These are phyloP conservation scores for Solanum neorickii DNA, from an alignment of 257 asterid genomes.

Conservation along the genomic window DNA sequence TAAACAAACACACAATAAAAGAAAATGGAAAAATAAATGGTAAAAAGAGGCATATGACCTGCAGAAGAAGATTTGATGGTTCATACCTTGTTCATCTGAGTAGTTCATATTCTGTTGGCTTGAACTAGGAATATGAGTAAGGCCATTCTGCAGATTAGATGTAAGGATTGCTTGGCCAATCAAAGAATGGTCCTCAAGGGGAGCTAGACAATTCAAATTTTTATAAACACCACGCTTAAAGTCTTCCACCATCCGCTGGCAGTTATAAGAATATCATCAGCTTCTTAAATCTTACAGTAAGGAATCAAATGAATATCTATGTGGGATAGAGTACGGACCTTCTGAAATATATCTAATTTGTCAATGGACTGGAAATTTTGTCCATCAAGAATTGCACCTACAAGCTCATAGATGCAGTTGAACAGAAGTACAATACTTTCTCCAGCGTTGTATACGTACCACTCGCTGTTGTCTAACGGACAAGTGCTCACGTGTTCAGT, in stretches of 20 bases:
- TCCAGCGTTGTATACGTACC: slow-evolving; percentile 21
- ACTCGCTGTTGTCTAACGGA: slow-evolving; percentile 31
- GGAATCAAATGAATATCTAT: neutral
- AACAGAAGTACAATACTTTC: slow-evolving; percentile 32
- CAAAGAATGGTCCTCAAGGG: slow-evolving; percentile 23
- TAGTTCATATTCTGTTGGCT: slow-evolving; percentile 21
- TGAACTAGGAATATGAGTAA: slow-evolving; percentile 13
- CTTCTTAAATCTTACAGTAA: neutral
- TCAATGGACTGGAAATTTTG: slow-evolving; percentile 27
- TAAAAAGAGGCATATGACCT: neutral
- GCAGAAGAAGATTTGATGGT: neutral
- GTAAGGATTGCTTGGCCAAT: slow-evolving; percentile 15
- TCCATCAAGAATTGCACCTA: slow-evolving; percentile 52
- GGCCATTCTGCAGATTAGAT: slow-evolving; percentile 19
- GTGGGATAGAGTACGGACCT: slow-evolving; percentile 38
- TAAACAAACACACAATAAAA: neutral
- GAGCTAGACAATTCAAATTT: slow-evolving; percentile 30
- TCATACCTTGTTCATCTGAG: slow-evolving; percentile 42
- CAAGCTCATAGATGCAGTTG: slow-evolving; percentile 41
- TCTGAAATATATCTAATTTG: slow-evolving; percentile 27
- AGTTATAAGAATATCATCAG: slow-evolving; percentile 2
- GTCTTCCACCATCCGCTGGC: slow-evolving; percentile 44
- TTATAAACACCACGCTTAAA: slow-evolving; percentile 38
- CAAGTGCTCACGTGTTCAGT: slow-evolving; percentile 45
- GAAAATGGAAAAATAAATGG: neutral